A percentile compares a stretch with the other conserved stretches of the same genome.
Evolutionary conservation across 495 filamentous ascomycete species (phyloP).

Genomic region (Penicillium argentinense): DNA sequence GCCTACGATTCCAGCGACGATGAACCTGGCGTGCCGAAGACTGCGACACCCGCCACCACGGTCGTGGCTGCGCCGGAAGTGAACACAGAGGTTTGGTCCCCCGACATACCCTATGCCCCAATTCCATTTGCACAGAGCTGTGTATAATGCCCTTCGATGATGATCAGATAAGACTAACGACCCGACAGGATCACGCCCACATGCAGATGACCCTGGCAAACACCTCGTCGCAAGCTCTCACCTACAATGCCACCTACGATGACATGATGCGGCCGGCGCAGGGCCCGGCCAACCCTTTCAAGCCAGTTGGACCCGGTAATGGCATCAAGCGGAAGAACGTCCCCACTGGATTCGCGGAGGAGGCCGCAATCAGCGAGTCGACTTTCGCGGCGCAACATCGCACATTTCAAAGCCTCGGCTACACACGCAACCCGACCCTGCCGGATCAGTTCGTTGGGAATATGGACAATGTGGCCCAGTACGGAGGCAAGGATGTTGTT

Average conservation of each 20-base stretch:
- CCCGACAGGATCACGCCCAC: slow-evolving; percentile 53
- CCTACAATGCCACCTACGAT: slow-evolving; percentile 67
- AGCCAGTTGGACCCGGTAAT: slow-evolving; percentile 54
- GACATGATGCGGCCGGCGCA: slow-evolving; percentile 67
- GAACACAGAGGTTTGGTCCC: slow-evolving; percentile 63
- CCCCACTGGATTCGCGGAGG: slow-evolving; percentile 83
- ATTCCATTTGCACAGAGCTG: not conserved
- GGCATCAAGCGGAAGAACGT: slow-evolving; percentile 83
- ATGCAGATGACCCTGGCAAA: slow-evolving; percentile 59
- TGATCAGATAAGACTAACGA: slow-evolving; percentile 34
- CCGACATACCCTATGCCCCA: slow-evolving; percentile 11
- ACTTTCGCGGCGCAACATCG: slow-evolving; percentile 82
- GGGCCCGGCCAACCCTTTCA: slow-evolving; percentile 82
- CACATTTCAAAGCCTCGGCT: slow-evolving; percentile 67
- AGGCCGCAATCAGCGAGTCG: slow-evolving; percentile 83
- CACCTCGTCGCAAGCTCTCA: slow-evolving; percentile 51
- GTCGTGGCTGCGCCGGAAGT: slow-evolving; percentile 58
- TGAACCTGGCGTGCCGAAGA: slow-evolving; percentile 31
- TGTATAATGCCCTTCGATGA: not conserved
- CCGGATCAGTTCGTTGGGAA: slow-evolving; percentile 56
- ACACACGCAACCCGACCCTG: slow-evolving; percentile 54
- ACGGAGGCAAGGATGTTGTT: slow-evolving; percentile 56
- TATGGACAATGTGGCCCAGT: slow-evolving; percentile 47
- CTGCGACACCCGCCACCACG: slow-evolving; percentile 36
- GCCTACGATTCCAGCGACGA: slow-evolving; percentile 58